phyloP scores from a whole-genome alignment of 495 filamentous ascomycete genomes.

The Talaromyces liani region DNA sequence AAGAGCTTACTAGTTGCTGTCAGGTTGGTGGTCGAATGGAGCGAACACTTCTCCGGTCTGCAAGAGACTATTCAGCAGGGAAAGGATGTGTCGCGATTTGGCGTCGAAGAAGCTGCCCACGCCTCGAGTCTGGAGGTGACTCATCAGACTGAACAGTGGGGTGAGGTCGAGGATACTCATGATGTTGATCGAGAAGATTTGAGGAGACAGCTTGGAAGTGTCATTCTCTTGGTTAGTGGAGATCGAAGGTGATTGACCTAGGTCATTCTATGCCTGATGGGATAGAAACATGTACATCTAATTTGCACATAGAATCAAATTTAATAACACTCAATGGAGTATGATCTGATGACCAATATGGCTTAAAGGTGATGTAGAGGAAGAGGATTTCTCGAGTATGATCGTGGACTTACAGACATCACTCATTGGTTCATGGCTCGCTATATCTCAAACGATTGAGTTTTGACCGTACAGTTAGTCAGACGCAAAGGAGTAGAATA shows the following conservation, averaged over 20 bases:
- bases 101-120: conserved; percentile 58
- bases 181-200: conserved; percentile 94
- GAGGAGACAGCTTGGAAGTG: conserved; percentile 79
- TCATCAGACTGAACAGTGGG: conserved; percentile 89
- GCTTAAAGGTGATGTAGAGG: not conserved
- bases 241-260: conserved; percentile 21
- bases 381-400: not conserved
- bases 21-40: conserved; percentile 82
- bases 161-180: conserved; percentile 96
- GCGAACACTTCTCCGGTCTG: conserved; percentile 53
- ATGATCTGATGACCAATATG: not conserved
- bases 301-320: not conserved
- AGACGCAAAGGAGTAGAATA: not conserved
- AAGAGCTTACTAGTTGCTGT: conserved; percentile 79
- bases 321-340: not conserved
- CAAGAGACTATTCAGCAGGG: conserved; percentile 16
- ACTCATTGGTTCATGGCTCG: not conserved
- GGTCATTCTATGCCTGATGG: not conserved
- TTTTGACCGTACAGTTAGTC: not conserved
- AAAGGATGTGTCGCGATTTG: conserved; percentile 28
- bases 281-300: not conserved
- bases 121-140: conserved; percentile 76
- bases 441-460: not conserved
- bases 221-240: conserved; percentile 69
- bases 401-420: not conserved